These are phyloP conservation scores for Rhododendron simsii DNA, from an alignment of 148 eudicot species.

Conservation along the genomic window DNA sequence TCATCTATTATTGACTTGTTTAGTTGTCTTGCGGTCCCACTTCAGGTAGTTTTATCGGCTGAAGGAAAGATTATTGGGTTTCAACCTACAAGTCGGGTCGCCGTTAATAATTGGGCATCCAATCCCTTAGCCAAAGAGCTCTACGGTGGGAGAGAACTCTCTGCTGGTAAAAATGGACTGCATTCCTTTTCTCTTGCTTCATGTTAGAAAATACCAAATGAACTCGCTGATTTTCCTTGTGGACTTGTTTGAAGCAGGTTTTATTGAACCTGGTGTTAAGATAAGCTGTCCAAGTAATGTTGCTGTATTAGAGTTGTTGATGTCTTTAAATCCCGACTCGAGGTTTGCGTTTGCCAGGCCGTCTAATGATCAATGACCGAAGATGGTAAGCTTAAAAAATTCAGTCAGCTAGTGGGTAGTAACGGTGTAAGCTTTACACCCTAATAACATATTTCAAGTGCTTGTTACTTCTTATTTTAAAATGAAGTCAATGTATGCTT, in stretches of 20 bases:
- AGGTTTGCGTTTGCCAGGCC: constrained; percentile 71
- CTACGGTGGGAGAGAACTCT: constrained; percentile 60
- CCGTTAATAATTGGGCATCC: constrained; percentile 76
- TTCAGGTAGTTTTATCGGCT: constrained; percentile 64
- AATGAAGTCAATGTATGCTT: neutral
- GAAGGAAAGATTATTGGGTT: constrained; percentile 68
- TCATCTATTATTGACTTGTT: neutral
- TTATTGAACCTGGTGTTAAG: constrained; percentile 60
- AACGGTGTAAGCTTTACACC: neutral
- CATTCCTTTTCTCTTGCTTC: neutral
- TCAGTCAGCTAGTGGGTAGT: neutral
- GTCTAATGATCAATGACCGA: constrained; percentile 13
- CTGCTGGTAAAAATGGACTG: constrained; percentile 44
- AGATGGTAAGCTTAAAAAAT: neutral
- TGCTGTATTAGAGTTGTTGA: constrained; percentile 60
- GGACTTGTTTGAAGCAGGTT: constrained; percentile 34
- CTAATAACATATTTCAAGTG: neutral
- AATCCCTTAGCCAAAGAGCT: constrained; percentile 79
- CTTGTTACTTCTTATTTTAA: neutral
- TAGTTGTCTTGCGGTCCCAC: constrained; percentile 3
- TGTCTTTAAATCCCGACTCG: constrained; percentile 52
- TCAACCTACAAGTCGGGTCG: constrained; percentile 77
- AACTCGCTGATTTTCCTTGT: neutral
- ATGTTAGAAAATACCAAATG: neutral
- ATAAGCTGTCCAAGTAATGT: constrained; percentile 43